phyloP scores from a whole-genome alignment of 768 basidiomycete species.

The Boletales sp. region DNA sequence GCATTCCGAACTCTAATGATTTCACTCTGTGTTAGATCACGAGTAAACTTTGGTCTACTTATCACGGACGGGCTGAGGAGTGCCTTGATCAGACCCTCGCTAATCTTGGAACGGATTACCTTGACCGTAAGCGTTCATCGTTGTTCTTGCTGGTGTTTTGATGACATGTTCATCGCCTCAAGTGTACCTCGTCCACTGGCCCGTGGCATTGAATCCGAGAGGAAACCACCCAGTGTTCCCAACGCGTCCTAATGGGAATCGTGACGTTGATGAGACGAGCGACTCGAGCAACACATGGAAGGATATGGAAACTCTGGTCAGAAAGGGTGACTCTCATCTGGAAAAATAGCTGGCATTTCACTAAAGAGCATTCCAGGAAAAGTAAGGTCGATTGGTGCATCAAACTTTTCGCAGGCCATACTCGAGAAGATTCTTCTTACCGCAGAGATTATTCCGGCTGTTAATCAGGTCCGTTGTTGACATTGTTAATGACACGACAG shows the following conservation, averaged over 20 bases:
- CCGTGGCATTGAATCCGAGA: constrained; percentile 66
- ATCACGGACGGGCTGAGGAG: constrained; percentile 69
- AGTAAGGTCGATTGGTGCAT: constrained; percentile 64
- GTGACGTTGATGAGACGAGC: constrained; percentile 68
- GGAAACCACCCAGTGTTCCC: constrained; percentile 62
- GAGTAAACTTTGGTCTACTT: constrained; percentile 67
- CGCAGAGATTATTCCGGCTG: constrained; percentile 66
- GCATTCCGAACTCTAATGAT: not conserved
- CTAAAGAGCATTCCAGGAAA: constrained; percentile 44
- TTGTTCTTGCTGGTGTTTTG: not conserved
- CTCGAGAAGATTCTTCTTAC: constrained; percentile 67
- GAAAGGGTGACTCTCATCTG: constrained; percentile 44
- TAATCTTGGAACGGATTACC: constrained; percentile 79
- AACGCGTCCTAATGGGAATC: constrained; percentile 54
- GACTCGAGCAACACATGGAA: constrained; percentile 74
- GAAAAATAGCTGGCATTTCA: no score
- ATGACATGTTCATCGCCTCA: not conserved
- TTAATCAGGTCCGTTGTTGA: constrained; percentile 56
- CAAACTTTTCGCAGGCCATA: constrained; percentile 68
- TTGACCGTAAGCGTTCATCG: constrained; percentile 58
- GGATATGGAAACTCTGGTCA: constrained; percentile 72
- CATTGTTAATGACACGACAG: not conserved
- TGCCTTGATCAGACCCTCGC: constrained; percentile 71
- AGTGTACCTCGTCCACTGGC: constrained; percentile 79
- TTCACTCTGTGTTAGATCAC: constrained; percentile 47